These are phyloP conservation scores for Colletotrichum echinochloae DNA, from an alignment of 2,329 filamentous ascomycete species.

Conservation along the genomic window DNA sequence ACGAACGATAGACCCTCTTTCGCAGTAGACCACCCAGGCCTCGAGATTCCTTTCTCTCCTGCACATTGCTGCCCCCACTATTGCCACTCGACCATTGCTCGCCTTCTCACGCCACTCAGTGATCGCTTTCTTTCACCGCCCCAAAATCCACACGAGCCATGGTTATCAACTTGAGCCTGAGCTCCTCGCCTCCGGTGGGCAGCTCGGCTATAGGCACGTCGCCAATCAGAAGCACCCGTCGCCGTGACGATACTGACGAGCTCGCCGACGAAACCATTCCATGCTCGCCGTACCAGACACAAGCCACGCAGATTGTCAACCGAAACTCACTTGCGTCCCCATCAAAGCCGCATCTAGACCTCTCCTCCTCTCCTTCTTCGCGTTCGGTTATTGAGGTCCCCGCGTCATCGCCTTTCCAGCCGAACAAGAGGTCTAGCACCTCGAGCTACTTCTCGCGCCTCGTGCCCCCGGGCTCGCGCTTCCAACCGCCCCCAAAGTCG, in stretches of 20 bases:
- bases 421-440: slow-evolving; percentile 39
- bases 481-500: slow-evolving; percentile 60
- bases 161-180: slow-evolving; percentile 24
- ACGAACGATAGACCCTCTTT: background rate
- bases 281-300: slow-evolving; percentile 58
- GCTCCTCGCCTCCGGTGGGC: slow-evolving; percentile 31
- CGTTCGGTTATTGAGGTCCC: slow-evolving; percentile 77
- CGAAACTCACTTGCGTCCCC: slow-evolving; percentile 50
- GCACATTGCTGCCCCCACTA: background rate
- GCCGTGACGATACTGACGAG: slow-evolving; percentile 57
- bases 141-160: slow-evolving; percentile 9
- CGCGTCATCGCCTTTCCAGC: slow-evolving; percentile 83
- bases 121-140: background rate
- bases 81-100: slow-evolving; percentile 15
- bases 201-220: slow-evolving; percentile 11
- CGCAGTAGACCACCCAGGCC: background rate
- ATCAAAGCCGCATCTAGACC: slow-evolving; percentile 43
- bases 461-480: slow-evolving; percentile 81
- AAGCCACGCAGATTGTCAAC: slow-evolving; percentile 61
- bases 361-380: slow-evolving; percentile 58
- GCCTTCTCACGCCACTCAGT: background rate
- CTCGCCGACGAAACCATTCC: slow-evolving; percentile 59
- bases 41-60: background rate
- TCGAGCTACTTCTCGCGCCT: slow-evolving; percentile 64
- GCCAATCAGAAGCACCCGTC: slow-evolving; percentile 12